Conservation (phyloP, 2,329 filamentous ascomycete genomes). For the Pseudopithomyces chartarum region DNA sequence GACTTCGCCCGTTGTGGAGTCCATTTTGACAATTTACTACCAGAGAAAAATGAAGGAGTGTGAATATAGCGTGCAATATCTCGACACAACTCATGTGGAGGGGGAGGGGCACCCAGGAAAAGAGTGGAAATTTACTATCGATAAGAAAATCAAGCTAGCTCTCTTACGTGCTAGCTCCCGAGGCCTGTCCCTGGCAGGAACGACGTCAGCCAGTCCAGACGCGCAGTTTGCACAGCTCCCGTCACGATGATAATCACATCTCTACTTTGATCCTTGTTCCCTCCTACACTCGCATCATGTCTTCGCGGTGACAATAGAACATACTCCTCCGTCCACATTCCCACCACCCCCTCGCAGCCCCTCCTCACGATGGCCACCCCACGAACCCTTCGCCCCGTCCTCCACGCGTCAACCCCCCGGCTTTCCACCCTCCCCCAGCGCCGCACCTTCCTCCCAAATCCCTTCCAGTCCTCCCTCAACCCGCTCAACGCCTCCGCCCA, state of each 20-base stretch:
- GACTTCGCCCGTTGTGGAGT: slow-evolving; percentile 15
- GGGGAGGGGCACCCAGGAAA: slow-evolving; percentile 9
- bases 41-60: not conserved
- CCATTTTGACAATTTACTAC: slow-evolving; percentile 15
- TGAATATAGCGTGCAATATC: slow-evolving; percentile 1
- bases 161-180: slow-evolving; percentile 11
- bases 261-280: not conserved
- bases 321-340: not conserved
- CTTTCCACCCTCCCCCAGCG: slow-evolving; percentile 22
- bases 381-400: slow-evolving; percentile 47
- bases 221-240: slow-evolving; percentile 19
- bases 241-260: slow-evolving; percentile 5
- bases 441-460: slow-evolving; percentile 52
- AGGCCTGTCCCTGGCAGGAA: slow-evolving; percentile 22
- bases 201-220: slow-evolving; percentile 28
- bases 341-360: not conserved
- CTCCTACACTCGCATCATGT: slow-evolving; percentile 17
- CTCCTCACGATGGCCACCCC: slow-evolving; percentile 28
- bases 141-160: slow-evolving; percentile 18
- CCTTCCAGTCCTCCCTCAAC: slow-evolving; percentile 51
- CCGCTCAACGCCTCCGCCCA: slow-evolving; percentile 37
- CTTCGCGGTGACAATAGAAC: slow-evolving; percentile 18
- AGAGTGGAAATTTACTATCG: slow-evolving; percentile 19
- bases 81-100: slow-evolving; percentile 9
- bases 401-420: slow-evolving; percentile 19